Percentiles rank a stretch among this genome's conserved stretches.
These are phyloP conservation scores for Dalbergia cultrata DNA, from an alignment of 306 rosid species.

Conservation along the genomic window DNA sequence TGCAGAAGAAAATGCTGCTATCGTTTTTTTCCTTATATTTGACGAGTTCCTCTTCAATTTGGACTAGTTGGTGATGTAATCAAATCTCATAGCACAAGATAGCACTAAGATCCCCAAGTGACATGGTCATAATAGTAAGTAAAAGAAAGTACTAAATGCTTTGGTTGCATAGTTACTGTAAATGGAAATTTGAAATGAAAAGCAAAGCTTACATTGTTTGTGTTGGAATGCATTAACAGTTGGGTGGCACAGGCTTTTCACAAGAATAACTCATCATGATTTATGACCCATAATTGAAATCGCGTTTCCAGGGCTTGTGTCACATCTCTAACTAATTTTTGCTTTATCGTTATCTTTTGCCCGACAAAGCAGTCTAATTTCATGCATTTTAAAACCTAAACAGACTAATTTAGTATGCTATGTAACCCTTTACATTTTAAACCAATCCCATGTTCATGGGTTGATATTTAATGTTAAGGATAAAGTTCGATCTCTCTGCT, in stretches of 20 bases:
- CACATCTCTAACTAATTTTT: slow-evolving; percentile 41
- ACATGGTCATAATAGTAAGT: background rate
- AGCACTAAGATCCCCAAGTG: slow-evolving; percentile 3
- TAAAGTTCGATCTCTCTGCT: background rate
- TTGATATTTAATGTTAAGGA: background rate
- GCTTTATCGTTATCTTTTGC: slow-evolving; percentile 29
- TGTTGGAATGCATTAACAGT: background rate
- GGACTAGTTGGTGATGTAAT: background rate
- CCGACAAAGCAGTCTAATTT: slow-evolving; percentile 35
- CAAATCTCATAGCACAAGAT: background rate
- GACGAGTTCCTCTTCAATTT: background rate
- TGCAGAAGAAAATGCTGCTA: background rate
- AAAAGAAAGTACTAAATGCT: background rate
- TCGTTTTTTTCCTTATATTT: background rate
- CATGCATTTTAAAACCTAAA: background rate
- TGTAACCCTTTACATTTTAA: background rate
- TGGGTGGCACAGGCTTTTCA: slow-evolving; percentile 19
- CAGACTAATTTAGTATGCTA: slow-evolving; percentile 2
- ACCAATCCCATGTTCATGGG: background rate
- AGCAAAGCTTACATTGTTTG: slow-evolving; percentile 33
- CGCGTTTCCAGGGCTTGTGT: slow-evolving; percentile 3
- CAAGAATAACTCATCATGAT: background rate
- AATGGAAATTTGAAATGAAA: slow-evolving; percentile 25
- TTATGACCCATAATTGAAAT: slow-evolving; percentile 30
- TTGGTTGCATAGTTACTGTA: background rate